phyloP scores from a whole-genome alignment of 2,329 filamentous ascomycete species.

The Polychaeton citri region DNA sequence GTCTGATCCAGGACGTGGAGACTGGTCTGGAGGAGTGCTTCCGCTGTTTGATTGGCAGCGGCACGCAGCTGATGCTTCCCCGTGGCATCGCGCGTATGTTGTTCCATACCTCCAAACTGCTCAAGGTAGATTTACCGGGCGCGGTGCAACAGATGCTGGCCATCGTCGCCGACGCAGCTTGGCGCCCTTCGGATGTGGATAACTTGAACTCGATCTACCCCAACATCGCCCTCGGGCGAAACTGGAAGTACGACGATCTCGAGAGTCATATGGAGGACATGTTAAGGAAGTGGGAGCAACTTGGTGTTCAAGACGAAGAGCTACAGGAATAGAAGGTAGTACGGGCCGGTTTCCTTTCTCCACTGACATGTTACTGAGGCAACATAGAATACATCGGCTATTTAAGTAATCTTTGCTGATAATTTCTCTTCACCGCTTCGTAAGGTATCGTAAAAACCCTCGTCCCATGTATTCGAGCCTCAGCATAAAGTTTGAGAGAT shows the following conservation, averaged over 20 bases:
- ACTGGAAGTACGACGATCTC: background rate
- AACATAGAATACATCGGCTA: too few relatives aligned
- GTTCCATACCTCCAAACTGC: background rate
- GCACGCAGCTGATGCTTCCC: slow-evolving; percentile 3
- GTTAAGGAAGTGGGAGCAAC: background rate
- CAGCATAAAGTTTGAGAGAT: too few relatives aligned
- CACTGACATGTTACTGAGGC: too few relatives aligned
- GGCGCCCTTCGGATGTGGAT: background rate
- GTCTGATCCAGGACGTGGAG: background rate
- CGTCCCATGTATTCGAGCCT: too few relatives aligned
- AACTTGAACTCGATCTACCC: background rate
- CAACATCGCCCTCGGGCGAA: background rate
- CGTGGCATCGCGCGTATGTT: slow-evolving; percentile 5
- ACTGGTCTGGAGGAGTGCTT: slow-evolving; percentile 4
- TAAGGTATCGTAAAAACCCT: too few relatives aligned
- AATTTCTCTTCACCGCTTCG: too few relatives aligned
- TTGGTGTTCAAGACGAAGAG: background rate
- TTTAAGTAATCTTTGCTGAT: too few relatives aligned
- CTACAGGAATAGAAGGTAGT: too few relatives aligned
- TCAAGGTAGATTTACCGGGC: slow-evolving; percentile 18
- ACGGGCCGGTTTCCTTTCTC: too few relatives aligned
- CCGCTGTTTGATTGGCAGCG: slow-evolving; percentile 4
- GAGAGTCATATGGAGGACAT: background rate
- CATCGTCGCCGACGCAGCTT: background rate
- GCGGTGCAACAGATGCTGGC: background rate